Base-by-base conservation (phyloP, 352 stramenopile species). In the Phytophthora capsici region DNA sequence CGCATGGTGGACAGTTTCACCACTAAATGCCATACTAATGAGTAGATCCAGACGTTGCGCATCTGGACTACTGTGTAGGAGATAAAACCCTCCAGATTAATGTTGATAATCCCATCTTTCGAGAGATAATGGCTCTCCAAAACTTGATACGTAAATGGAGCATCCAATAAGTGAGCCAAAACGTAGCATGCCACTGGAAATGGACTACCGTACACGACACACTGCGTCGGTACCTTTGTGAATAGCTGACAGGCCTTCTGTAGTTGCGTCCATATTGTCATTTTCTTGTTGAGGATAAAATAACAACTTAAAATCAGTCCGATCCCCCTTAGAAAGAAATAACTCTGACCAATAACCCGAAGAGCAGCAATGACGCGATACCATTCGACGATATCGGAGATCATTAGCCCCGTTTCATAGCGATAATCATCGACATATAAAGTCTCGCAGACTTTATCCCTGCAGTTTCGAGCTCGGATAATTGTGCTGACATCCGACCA, bases 361-460 rank as follows among this genome's bases (percentile, higher is more conserved):
- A 85, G 38, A 1, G 14, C 12, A 10, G 66, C 62, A 6, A 82
- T 53, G 0, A 78, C 8, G 20, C 26, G 17, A 58, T 70, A 78
- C 72, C 67, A 83, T 19, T 72, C 28, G 14, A 53, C 17, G 12
- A 64, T 48, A 53, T 77, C 57, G 3, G 67, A 68, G 16, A 46
- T 43, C 14, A 86, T 4, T 0, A 66, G 9, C 0, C 36, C 69
- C 2, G 54, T 53, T 55, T 83, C 69, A 25, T 82, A 82, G 3
- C 80, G 75, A 49, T 80, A 80, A 19, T 86, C 75, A 17, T 82
- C 52, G 0, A 86, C 34, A 20, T 67, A 77, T 3, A 80, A n/a
- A 4, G 75, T 84, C 17, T 69, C 57, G 12, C 75, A 84, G 9
- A 48, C 4, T 51, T 9, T 38, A 4, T 58, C 37, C 12, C 19